Evolutionary conservation across 225 moss, liverwort and hornwort genomes (phyloP).

Genomic region (Physcomitrellopsis africana): DNA sequence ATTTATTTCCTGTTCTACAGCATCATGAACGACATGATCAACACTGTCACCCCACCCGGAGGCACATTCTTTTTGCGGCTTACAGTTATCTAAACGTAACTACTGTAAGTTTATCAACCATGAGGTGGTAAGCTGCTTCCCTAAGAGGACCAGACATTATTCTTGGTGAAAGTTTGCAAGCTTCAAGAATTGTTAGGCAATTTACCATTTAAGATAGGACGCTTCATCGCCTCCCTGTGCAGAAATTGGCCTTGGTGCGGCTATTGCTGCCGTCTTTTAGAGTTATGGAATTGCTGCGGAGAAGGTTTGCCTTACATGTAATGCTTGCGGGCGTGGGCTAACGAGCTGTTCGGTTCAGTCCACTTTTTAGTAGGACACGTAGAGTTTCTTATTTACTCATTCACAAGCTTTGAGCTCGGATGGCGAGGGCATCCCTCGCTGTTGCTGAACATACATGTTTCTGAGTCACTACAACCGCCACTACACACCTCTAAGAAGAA

Average conservation of each 20-base stretch:
- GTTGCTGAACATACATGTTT: too few relatives aligned
- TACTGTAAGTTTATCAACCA: neutral
- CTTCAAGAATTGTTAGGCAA: neutral
- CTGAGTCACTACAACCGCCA: too few relatives aligned
- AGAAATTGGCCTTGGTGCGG: neutral
- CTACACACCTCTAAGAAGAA: too few relatives aligned
- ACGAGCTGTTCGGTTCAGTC: neutral
- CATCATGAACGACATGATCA: too few relatives aligned
- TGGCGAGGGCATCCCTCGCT: neutral
- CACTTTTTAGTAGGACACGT: neutral
- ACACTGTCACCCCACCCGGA: too few relatives aligned
- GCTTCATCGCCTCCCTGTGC: neutral
- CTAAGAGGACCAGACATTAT: constrained; percentile 3
- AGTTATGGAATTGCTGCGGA: neutral
- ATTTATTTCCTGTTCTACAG: too few relatives aligned
- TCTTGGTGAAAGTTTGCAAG: neutral
- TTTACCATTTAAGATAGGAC: neutral
- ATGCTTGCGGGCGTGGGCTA: neutral
- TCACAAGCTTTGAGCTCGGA: constrained; percentile 14
- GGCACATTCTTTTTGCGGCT: too few relatives aligned
- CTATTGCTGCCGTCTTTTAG: neutral
- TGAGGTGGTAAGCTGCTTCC: neutral
- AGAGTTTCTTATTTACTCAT: constrained; percentile 6
- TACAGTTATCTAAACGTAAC: neutral
- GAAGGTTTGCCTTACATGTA: neutral